Evolutionary conservation across 2,329 filamentous ascomycete species (phyloP).

Genomic region (Aurifilum marmelostoma): DNA sequence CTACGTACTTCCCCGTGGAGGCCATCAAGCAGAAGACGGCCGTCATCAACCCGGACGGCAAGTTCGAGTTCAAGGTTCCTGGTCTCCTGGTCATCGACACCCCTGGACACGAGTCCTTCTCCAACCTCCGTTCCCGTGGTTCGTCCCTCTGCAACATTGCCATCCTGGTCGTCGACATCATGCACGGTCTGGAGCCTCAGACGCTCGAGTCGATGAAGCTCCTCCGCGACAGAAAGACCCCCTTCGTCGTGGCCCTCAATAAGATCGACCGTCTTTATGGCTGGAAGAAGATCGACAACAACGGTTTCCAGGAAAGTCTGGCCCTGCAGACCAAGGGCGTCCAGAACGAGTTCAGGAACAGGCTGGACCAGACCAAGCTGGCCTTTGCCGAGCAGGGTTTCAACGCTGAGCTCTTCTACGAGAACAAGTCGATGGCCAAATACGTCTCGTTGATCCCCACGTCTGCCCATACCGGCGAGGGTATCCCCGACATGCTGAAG

Average conservation of each 20-base stretch:
- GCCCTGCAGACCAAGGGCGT: slow-evolving; percentile 89
- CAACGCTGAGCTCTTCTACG: slow-evolving; percentile 94
- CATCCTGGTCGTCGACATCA: slow-evolving; percentile 98
- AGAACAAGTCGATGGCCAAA: slow-evolving; percentile 96
- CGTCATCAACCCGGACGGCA: slow-evolving; percentile 87
- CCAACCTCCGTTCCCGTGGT: slow-evolving; percentile 93
- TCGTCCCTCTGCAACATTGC: slow-evolving; percentile 99
- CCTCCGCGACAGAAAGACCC: slow-evolving; percentile 89
- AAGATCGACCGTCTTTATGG: slow-evolving; percentile 99
- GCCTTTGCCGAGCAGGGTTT: slow-evolving; percentile 96
- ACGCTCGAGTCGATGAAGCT: slow-evolving; percentile 97
- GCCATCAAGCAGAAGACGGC: slow-evolving; percentile 89
- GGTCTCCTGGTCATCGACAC: slow-evolving; percentile 97
- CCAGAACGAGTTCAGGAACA: slow-evolving; percentile 90
- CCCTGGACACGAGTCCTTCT: slow-evolving; percentile 99
- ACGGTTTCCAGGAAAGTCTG: slow-evolving; percentile 93
- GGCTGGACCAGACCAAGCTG: slow-evolving; percentile 87
- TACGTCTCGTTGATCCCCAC: slow-evolving; percentile 96
- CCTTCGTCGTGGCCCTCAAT: slow-evolving; percentile 98
- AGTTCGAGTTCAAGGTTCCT: slow-evolving; percentile 96
- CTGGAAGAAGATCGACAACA: slow-evolving; percentile 99
- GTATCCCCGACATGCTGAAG: slow-evolving; percentile 98
- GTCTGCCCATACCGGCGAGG: slow-evolving; percentile 97
- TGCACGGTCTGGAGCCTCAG: slow-evolving; percentile 98
- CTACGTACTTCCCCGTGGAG: slow-evolving; percentile 97